Percentiles rank a stretch among this genome's conserved stretches.
Evolutionary conservation across 306 rosid genomes (phyloP).

Genomic region (Oxytropis ochrocephala): DNA sequence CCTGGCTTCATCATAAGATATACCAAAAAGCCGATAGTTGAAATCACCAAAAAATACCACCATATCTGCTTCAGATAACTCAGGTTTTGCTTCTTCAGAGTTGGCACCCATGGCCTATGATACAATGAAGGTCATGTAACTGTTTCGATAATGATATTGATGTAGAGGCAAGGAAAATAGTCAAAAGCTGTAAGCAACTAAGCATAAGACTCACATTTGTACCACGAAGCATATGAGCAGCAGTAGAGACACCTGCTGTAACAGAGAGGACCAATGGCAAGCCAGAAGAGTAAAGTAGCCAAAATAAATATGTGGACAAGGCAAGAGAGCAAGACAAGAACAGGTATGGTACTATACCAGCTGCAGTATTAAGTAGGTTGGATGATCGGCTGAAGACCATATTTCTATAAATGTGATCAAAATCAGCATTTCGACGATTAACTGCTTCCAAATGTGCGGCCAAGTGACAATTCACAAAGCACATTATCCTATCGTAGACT

Average conservation of each 20-base stretch:
- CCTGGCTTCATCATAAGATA: slow-evolving; percentile 97
- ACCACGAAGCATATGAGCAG: slow-evolving; percentile 56
- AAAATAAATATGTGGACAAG: slow-evolving; percentile 88
- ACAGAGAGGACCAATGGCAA: slow-evolving; percentile 76
- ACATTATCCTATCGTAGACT: slow-evolving; percentile 91
- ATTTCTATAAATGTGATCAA: slow-evolving; percentile 91
- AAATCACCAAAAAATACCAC: slow-evolving; percentile 95
- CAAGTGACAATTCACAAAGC: slow-evolving; percentile 99
- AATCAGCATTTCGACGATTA: slow-evolving; percentile 94
- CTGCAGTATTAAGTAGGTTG: slow-evolving; percentile 65
- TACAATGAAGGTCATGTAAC: slow-evolving; percentile 17
- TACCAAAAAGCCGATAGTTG: slow-evolving; percentile 93
- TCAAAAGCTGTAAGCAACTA: background rate
- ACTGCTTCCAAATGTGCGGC: slow-evolving; percentile 99
- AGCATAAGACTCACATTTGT: slow-evolving; percentile 57
- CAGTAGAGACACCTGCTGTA: slow-evolving; percentile 92
- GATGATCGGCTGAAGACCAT: slow-evolving; percentile 89
- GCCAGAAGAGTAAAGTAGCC: slow-evolving; percentile 98
- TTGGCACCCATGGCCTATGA: slow-evolving; percentile 50
- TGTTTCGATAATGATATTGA: slow-evolving; percentile 21
- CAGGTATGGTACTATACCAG: slow-evolving; percentile 92
- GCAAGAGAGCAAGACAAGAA: slow-evolving; percentile 80
- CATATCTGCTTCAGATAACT: slow-evolving; percentile 89
- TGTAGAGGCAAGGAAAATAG: slow-evolving; percentile 2
- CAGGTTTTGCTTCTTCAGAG: slow-evolving; percentile 82